Evolutionary conservation across 208 protist species (phyloP), one percentile per base, ranked within the genome.

Genomic region (Trypanosoma mega): DNA sequence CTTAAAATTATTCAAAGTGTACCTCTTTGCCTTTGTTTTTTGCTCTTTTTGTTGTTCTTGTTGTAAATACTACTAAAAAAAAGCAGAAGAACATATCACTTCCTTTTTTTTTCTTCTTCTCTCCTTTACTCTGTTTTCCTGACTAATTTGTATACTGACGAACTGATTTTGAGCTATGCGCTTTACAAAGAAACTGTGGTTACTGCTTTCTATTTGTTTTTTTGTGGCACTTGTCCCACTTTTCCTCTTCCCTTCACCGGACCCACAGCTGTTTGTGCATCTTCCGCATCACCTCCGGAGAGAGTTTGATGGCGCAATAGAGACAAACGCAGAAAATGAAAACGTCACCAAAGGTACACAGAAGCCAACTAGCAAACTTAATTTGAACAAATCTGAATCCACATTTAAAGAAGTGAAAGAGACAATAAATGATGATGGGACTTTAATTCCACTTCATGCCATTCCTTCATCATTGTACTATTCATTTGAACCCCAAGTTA

Each of bases 381-480:
- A n/a, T n/a, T 12, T 16, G 6, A 12, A 43, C 12, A 12, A 46
- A 16, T 39, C 34, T 16, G 12, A 30, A 16, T 57, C 44, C 6
- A 26, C 21, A 6, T 49, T 12, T 45, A 30, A 57, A 46, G 51
- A 30, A 45, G 51, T 12, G 21, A 43, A 59, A 30, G 21, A 48
- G 4, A 29, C 21, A 41, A 58, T 29, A 1, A 26, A 68, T 41
- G 44, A 50, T 24, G 29, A 61, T 45, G 56, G 44, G 9, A 63
- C 57, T 29, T 23, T 63, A 27, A 8, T 70, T 12, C 53, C 53
- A 9, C 33, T 63, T 54, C 34, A 14, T 37, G 48, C 34, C 0
- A 70, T 62, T 43, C 50, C 52, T 29, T 37, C 20, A 53, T 58
- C 54, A 18, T 21, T 37, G 16, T 57, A 67, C 45, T 60, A 59